Conservation (phyloP, 208 protist genomes). For the Leishmania aethiopica region DNA sequence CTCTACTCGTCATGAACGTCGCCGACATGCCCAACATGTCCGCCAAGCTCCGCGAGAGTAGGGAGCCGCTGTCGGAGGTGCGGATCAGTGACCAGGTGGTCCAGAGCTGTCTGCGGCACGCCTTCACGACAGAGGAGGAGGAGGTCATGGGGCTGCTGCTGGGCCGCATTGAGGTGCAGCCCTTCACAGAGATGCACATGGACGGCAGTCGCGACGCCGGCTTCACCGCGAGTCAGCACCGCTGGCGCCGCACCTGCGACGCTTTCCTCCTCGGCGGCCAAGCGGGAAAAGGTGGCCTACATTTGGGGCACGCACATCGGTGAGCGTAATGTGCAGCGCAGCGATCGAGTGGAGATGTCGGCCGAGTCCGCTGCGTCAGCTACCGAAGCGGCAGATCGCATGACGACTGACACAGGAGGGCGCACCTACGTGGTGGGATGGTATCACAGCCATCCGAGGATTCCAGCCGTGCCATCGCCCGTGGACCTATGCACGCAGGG, state of each 20-base stretch:
- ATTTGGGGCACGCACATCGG: conserved; percentile 60
- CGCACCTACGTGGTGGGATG: conserved; percentile 76
- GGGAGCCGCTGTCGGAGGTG: conserved; percentile 48
- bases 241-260: not conserved
- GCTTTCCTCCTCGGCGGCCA: not conserved
- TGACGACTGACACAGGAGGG: conserved; percentile 30
- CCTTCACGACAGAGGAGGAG: conserved; percentile 76
- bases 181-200: not conserved
- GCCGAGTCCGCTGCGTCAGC: conserved; percentile 57
- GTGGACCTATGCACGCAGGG: conserved; percentile 83
- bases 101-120: conserved; percentile 68
- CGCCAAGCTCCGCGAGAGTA: not conserved
- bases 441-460: conserved; percentile 91
- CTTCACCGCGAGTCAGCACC: not conserved
- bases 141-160: conserved; percentile 86
- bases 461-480: conserved; percentile 67
- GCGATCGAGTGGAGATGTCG: conserved; percentile 80
- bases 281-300: conserved; percentile 41
- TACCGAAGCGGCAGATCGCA: conserved; percentile 56
- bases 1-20: not conserved
- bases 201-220: not conserved
- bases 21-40: not conserved
- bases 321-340: conserved; percentile 68
- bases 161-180: conserved; percentile 42
- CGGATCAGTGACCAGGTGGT: conserved; percentile 58